Conservation (phyloP, 176 grass and related monocot genomes). For the Echinochloa phyllopogon region DNA sequence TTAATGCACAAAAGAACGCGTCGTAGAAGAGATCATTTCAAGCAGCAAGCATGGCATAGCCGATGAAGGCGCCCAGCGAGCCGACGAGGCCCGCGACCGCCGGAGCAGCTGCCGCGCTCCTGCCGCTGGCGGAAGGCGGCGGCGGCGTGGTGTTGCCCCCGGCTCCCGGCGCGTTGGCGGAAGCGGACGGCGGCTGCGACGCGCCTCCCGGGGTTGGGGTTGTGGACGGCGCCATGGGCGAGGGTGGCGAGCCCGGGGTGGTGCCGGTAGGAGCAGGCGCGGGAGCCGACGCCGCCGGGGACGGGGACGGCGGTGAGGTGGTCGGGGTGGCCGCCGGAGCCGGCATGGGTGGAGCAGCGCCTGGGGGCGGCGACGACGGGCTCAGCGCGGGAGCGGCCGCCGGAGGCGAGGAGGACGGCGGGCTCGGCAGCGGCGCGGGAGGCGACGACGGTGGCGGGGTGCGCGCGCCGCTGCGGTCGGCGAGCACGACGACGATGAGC, state of each 20-base stretch:
- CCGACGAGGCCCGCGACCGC: constrained; percentile 30
- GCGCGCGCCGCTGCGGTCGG: constrained; percentile 20
- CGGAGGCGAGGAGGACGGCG: not conserved
- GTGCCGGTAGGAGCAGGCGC: not conserved
- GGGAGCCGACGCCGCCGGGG: not conserved
- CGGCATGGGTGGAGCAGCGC: not conserved
- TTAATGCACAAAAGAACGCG: constrained; percentile 9
- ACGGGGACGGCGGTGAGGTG: not conserved
- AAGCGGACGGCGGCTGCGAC: constrained; percentile 19
- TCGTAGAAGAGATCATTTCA: not conserved
- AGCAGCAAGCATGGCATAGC: constrained; percentile 43
- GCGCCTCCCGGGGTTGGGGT: constrained; percentile 31
- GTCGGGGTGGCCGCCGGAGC: constrained; percentile 30
- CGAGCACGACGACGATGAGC: constrained; percentile 66
- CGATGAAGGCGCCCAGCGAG: constrained; percentile 52
- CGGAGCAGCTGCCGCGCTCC: constrained; percentile 13
- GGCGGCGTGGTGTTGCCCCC: constrained; percentile 7
- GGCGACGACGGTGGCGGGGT: not conserved
- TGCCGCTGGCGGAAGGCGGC: not conserved
- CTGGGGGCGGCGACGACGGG: not conserved
- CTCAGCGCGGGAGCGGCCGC: not conserved
- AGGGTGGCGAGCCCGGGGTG: not conserved
- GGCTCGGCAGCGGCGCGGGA: not conserved
- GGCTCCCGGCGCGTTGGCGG: not conserved
- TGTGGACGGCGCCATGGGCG: not conserved